Conservation (phyloP, 1,284 basidiomycete genomes). For the Thecaphora thlaspeos region DNA sequence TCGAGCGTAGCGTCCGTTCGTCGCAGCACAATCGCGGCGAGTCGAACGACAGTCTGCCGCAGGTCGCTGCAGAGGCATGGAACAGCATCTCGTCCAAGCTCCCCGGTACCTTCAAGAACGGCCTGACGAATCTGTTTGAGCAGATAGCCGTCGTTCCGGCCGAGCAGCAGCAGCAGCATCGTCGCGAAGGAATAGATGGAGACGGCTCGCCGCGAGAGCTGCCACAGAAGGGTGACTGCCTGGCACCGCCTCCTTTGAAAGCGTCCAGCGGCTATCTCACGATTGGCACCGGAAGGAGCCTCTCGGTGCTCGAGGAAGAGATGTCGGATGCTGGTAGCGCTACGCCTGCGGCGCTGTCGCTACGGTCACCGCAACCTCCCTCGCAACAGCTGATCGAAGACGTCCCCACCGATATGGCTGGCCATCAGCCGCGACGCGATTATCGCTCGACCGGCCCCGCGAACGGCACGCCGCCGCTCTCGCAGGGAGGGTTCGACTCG, state of each 20-base stretch:
- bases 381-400: background rate
- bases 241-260: background rate
- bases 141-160: conserved; percentile 10
- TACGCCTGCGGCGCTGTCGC: conserved; percentile 8
- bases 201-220: background rate
- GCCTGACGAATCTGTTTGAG: conserved; percentile 23
- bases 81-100: conserved; percentile 12
- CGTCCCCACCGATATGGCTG: no score
- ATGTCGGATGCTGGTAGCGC: conserved; percentile 19
- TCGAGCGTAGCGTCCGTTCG: background rate
- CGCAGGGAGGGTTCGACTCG: background rate
- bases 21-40: background rate
- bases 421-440: no score
- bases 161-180: conserved; percentile 1
- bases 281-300: conserved; percentile 1
- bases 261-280: background rate
- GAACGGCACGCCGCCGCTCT: background rate
- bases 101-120: conserved; percentile 20
- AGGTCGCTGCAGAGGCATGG: conserved; percentile 25
- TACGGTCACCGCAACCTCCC: conserved; percentile 20
- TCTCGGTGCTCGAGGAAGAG: conserved; percentile 30
- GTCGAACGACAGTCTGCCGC: conserved; percentile 3
- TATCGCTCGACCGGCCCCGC: no score
- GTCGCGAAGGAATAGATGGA: no score
- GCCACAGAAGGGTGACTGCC: background rate